Percentiles rank a stretch among this genome's conserved stretches.
These are phyloP conservation scores for Phytophthora agathidicida DNA, from an alignment of 352 stramenopile species.

Conservation along the genomic window DNA sequence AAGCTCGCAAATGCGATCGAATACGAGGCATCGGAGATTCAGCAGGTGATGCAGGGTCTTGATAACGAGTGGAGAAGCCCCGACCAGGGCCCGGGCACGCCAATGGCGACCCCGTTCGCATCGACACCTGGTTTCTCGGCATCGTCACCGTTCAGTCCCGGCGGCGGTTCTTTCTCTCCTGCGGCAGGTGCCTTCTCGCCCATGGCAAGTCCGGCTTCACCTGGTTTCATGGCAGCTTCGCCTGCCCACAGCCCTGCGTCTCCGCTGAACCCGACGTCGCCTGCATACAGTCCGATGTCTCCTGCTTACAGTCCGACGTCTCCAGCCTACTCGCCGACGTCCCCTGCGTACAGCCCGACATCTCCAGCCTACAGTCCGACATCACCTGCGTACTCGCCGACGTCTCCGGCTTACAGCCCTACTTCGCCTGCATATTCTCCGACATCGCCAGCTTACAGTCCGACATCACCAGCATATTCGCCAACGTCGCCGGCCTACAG, in stretches of 20 bases:
- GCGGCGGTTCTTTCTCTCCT: conserved; percentile 89
- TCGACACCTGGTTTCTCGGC: conserved; percentile 89
- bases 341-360: conserved; percentile 82
- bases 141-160: conserved; percentile 87
- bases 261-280: conserved; percentile 76
- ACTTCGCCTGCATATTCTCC: conserved; percentile 84
- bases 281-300: conserved; percentile 88
- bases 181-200: conserved; percentile 85
- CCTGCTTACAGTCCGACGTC: conserved; percentile 89
- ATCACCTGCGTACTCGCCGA: conserved; percentile 77
- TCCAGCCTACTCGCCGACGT: conserved; percentile 81
- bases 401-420: conserved; percentile 75
- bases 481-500: conserved; percentile 74
- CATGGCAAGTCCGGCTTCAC: conserved; percentile 81
- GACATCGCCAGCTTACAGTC: conserved; percentile 83
- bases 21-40: conserved; percentile 93
- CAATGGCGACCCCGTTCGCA: conserved; percentile 85
- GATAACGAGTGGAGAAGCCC: conserved; percentile 93
- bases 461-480: conserved; percentile 67
- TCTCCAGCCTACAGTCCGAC: conserved; percentile 77
- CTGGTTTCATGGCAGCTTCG: conserved; percentile 76
- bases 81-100: conserved; percentile 75
- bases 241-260: conserved; percentile 79
- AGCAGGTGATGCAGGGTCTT: conserved; percentile 90
- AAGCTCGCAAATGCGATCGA: conserved; percentile 98